These are phyloP conservation scores for Licmophora abbreviata DNA, from an alignment of 108 stramenopile genomes.

Conservation along the genomic window DNA sequence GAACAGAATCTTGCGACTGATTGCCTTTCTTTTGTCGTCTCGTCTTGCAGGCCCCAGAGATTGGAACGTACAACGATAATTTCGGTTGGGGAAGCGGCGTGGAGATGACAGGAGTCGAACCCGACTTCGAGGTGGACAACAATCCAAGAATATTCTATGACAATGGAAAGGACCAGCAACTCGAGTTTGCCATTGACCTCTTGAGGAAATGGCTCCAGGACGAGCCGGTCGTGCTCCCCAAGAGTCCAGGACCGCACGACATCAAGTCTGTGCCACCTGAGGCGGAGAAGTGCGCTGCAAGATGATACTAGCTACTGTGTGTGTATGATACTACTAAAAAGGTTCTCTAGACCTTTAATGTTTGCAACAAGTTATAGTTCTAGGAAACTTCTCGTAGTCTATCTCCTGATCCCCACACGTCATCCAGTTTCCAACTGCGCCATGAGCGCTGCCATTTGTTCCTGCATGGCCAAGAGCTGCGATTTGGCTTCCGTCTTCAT, in stretches of 20 bases:
- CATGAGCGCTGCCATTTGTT: constrained; percentile 74
- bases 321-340: no score
- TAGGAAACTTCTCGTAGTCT: no score
- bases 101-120: constrained; percentile 57
- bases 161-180: constrained; percentile 49
- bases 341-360: no score
- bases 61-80: constrained; percentile 58
- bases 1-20: background rate
- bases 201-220: constrained; percentile 45
- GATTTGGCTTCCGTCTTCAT: constrained; percentile 49
- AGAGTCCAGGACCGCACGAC: constrained; percentile 16
- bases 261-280: constrained; percentile 14
- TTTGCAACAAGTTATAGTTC: no score
- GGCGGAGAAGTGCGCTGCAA: background rate
- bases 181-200: constrained; percentile 52
- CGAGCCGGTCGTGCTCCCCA: constrained; percentile 42
- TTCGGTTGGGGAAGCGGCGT: constrained; percentile 63
- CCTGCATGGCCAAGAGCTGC: constrained; percentile 62
- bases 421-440: constrained; percentile 28
- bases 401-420: no score
- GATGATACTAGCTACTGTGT: no score
- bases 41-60: constrained; percentile 35
- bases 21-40: background rate
- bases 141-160: constrained; percentile 43
- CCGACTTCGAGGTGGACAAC: constrained; percentile 73